phyloP scores from a whole-genome alignment of 2,329 filamentous ascomycete genomes.

The Boeremia lycopersici region DNA sequence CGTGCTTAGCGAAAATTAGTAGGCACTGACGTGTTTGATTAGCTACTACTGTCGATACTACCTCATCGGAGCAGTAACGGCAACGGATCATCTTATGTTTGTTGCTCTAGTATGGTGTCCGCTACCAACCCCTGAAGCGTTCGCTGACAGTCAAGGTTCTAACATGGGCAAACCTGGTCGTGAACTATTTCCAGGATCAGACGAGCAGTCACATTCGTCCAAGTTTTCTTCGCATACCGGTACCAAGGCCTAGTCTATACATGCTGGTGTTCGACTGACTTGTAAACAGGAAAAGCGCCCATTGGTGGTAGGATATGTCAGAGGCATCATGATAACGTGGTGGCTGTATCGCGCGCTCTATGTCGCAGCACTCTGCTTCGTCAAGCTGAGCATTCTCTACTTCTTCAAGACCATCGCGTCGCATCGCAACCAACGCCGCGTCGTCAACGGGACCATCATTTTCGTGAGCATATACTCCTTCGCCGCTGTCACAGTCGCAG shows the following conservation, averaged over 20 bases:
- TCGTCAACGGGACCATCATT: slow-evolving; percentile 36
- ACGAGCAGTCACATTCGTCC: slow-evolving; percentile 34
- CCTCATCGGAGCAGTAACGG: slow-evolving; percentile 37
- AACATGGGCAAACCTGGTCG: slow-evolving; percentile 44
- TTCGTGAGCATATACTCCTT: slow-evolving; percentile 42
- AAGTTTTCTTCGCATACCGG: slow-evolving; percentile 34
- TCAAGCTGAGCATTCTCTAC: slow-evolving; percentile 42
- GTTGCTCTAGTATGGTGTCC: slow-evolving; percentile 34
- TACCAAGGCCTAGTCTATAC: slow-evolving; percentile 12
- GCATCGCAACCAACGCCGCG: slow-evolving; percentile 37
- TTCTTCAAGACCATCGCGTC: slow-evolving; percentile 47
- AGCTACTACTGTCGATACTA: slow-evolving; percentile 46
- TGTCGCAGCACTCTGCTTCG: slow-evolving; percentile 37
- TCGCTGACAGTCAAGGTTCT: slow-evolving; percentile 27
- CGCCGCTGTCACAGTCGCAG: slow-evolving; percentile 32
- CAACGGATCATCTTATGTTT: slow-evolving; percentile 45
- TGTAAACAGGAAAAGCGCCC: slow-evolving; percentile 36
- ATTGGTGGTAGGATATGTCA: slow-evolving; percentile 28
- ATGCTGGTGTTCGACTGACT: slow-evolving; percentile 14
- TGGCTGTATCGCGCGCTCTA: slow-evolving; percentile 44
- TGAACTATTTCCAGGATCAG: slow-evolving; percentile 45
- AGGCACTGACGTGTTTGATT: slow-evolving; percentile 7
- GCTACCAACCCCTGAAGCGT: not conserved
- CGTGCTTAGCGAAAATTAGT: not conserved
- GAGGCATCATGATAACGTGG: slow-evolving; percentile 41